A percentile compares a stretch with the other conserved stretches of the same genome.
Evolutionary conservation across 306 rosid genomes (phyloP).

Genomic region (Ochetophila trinervis): DNA sequence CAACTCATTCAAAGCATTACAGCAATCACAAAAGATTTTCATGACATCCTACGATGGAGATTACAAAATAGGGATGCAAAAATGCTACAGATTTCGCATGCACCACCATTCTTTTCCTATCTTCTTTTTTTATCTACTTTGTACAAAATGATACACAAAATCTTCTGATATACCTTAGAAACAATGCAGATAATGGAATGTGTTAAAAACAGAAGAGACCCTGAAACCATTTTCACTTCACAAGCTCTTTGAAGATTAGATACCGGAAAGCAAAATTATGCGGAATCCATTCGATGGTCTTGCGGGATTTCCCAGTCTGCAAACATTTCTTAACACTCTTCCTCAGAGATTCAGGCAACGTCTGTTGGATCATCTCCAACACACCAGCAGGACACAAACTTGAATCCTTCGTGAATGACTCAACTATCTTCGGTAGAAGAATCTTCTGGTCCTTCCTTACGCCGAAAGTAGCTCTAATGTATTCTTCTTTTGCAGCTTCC

Average conservation of each 20-base stretch:
- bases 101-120: conserved; percentile 21
- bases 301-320: conserved; percentile 48
- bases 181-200: conserved; percentile 18
- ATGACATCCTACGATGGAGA: background rate
- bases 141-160: conserved; percentile 48
- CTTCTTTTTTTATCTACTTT: conserved; percentile 27
- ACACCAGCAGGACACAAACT: conserved; percentile 54
- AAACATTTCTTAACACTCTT: conserved; percentile 58
- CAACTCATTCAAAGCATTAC: conserved; percentile 15
- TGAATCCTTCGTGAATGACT: conserved; percentile 68
- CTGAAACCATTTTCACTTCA: conserved; percentile 43
- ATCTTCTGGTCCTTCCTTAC: conserved; percentile 72
- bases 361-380: conserved; percentile 67
- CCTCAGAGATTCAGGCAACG: conserved; percentile 67
- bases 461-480: conserved; percentile 75
- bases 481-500: conserved; percentile 73
- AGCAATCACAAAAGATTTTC: conserved; percentile 21
- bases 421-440: conserved; percentile 74
- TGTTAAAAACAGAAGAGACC: conserved; percentile 4
- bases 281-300: conserved; percentile 79
- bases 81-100: conserved; percentile 23
- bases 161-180: conserved; percentile 5
- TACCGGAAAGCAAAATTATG: conserved; percentile 80
- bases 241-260: conserved; percentile 75
- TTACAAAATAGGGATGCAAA: conserved; percentile 17